phyloP scores from a whole-genome alignment of 371 early-diverging fungal genomes.

The Syncephalis plumigaleata region DNA sequence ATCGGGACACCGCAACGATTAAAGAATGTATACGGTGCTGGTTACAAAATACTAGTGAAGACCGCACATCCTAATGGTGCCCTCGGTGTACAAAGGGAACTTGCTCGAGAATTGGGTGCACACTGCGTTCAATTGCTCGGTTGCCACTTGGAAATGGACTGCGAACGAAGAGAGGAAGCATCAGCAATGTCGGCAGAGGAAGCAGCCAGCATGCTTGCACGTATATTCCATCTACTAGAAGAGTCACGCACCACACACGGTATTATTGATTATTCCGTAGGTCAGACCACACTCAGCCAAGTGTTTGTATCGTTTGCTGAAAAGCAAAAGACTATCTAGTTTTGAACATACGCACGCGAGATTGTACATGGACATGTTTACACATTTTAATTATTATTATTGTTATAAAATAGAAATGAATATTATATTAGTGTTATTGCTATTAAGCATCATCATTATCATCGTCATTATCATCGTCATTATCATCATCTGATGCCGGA shows the following conservation, averaged over 20 bases:
- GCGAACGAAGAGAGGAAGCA: no score
- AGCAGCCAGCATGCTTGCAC: conserved; percentile 5
- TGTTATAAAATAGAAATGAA: no score
- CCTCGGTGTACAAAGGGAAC: no score
- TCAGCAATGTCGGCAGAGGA: not conserved
- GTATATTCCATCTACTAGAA: conserved; percentile 13
- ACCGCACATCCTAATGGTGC: conserved; percentile 1
- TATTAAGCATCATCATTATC: no score
- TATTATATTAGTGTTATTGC: no score
- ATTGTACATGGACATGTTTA: no score
- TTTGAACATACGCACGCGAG: no score
- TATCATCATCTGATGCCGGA: conserved; percentile 5
- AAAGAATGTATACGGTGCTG: conserved; percentile 21
- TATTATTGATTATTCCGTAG: conserved; percentile 18
- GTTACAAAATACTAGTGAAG: conserved; percentile 17
- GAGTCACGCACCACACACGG: conserved; percentile 4
- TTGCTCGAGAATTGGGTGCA: no score
- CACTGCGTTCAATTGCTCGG: no score
- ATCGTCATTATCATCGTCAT: conserved; percentile 2
- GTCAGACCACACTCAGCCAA: conserved; percentile 21
- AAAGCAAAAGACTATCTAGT: conserved; percentile 4
- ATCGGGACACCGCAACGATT: conserved; percentile 24
- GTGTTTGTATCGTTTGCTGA: conserved; percentile 24
- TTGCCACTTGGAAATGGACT: no score
- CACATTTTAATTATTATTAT: no score